Conservation (phyloP, 2,329 filamentous ascomycete genomes). For the Pestalotiopsis fici region DNA sequence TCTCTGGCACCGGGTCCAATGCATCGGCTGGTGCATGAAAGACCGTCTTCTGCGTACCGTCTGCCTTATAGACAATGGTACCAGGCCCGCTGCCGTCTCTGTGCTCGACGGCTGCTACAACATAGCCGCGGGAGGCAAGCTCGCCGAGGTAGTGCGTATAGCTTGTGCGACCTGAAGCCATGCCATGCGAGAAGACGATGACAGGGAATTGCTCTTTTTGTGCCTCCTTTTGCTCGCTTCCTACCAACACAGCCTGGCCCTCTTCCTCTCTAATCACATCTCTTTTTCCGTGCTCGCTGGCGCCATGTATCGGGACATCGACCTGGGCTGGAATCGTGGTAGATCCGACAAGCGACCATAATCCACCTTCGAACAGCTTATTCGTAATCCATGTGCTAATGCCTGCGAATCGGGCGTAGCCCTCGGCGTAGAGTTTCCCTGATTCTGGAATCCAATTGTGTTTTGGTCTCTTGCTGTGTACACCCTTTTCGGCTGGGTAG, state of each 20-base stretch:
- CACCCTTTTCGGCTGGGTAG: conserved; percentile 39
- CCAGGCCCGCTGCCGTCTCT: conserved; percentile 53
- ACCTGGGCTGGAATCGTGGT: conserved; percentile 49
- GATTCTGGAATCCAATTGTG: conserved; percentile 48
- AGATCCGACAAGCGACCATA: conserved; percentile 42
- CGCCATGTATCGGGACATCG: conserved; percentile 40
- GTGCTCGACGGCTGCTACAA: conserved; percentile 53
- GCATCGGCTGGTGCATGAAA: background rate
- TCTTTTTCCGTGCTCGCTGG: background rate
- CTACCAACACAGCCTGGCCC: conserved; percentile 1
- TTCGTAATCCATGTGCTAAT: conserved; percentile 44
- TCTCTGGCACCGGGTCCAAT: conserved; percentile 29
- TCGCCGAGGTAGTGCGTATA: conserved; percentile 54
- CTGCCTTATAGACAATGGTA: conserved; percentile 34
- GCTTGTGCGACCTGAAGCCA: conserved; percentile 49
- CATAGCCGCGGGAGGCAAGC: conserved; percentile 48
- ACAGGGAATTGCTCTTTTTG: conserved; percentile 35
- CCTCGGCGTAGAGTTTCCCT: conserved; percentile 42
- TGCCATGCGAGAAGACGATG: conserved; percentile 54
- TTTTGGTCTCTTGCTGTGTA: conserved; percentile 20
- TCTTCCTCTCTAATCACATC: conserved; percentile 13
- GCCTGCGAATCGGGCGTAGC: conserved; percentile 46
- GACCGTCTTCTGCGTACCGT: conserved; percentile 35
- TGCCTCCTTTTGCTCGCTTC: conserved; percentile 14
- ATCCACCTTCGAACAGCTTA: conserved; percentile 41